A percentile compares a stretch with the other conserved stretches of the same genome.
phyloP scores from a whole-genome alignment of 352 stramenopile species.

The Thalassiosira exigua region DNA sequence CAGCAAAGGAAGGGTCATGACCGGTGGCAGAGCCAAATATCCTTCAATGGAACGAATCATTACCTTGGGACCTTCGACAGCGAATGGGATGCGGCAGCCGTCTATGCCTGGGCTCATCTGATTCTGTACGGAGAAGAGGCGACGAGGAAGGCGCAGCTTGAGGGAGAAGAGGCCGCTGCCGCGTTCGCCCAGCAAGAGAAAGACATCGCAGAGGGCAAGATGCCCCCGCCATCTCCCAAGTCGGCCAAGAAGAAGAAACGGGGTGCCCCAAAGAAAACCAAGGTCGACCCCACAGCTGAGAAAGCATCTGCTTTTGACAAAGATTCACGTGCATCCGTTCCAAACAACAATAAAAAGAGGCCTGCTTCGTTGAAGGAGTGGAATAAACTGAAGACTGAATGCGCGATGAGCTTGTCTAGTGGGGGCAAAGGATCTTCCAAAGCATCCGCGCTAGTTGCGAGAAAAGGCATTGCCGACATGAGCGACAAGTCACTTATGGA shows the following conservation, averaged over 20 bases:
- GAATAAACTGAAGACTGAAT: conserved; percentile 57
- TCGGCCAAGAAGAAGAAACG: conserved; percentile 65
- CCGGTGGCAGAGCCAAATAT: conserved; percentile 86
- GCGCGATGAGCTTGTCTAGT: conserved; percentile 57
- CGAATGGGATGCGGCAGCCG: conserved; percentile 84
- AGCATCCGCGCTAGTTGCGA: conserved; percentile 56
- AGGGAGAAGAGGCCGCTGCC: conserved; percentile 83
- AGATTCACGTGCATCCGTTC: conserved; percentile 16
- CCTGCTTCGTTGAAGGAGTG: conserved; percentile 46
- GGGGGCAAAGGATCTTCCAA: conserved; percentile 61
- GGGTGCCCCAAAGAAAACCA: conserved; percentile 31
- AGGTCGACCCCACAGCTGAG: background rate
- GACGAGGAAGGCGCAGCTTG: conserved; percentile 80
- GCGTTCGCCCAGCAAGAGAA: conserved; percentile 80
- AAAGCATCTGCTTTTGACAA: background rate
- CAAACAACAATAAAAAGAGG: conserved; percentile 50
- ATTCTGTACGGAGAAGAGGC: conserved; percentile 85
- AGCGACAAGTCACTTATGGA: conserved; percentile 55
- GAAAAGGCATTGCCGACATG: conserved; percentile 56
- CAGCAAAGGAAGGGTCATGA: conserved; percentile 85
- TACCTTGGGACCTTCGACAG: conserved; percentile 85
- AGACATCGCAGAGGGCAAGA: conserved; percentile 76
- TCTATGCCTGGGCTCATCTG: conserved; percentile 84
- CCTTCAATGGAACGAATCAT: conserved; percentile 83
- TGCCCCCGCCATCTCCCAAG: conserved; percentile 57